These are phyloP conservation scores for Phascolomyces articulosus DNA, from an alignment of 371 early-diverging fungal species.

Conservation along the genomic window DNA sequence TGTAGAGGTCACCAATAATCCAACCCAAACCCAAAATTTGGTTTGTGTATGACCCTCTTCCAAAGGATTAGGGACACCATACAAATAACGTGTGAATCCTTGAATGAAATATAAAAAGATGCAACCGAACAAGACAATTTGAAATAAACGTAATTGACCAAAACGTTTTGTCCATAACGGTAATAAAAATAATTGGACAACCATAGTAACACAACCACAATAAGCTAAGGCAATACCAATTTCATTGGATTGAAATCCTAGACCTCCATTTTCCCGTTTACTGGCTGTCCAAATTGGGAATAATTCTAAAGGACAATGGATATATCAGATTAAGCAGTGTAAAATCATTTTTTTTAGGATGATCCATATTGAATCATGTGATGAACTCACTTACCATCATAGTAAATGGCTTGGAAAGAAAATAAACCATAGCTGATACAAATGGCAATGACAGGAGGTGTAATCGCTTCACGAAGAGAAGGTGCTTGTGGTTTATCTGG, in stretches of 20 bases:
- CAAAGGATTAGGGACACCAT: slow-evolving; percentile 26
- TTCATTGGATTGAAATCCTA: slow-evolving; percentile 52
- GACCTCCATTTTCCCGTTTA: slow-evolving; percentile 46
- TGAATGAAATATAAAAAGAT: slow-evolving; percentile 47
- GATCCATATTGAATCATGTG: too few species aligned
- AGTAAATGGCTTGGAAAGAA: slow-evolving; percentile 42
- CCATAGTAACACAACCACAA: slow-evolving; percentile 51
- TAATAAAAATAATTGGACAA: slow-evolving; percentile 52
- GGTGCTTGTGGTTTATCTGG: not conserved
- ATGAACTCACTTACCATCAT: slow-evolving; percentile 32
- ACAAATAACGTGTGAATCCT: slow-evolving; percentile 36
- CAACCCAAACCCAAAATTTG: slow-evolving; percentile 51
- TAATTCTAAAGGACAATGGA: slow-evolving; percentile 8
- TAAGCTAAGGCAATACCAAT: slow-evolving; percentile 62
- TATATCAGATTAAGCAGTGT: not conserved
- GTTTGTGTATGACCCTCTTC: slow-evolving; percentile 30
- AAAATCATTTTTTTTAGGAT: not conserved
- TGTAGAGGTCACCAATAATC: slow-evolving; percentile 26
- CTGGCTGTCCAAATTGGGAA: slow-evolving; percentile 28
- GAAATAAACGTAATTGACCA: slow-evolving; percentile 57
- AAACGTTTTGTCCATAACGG: slow-evolving; percentile 51
- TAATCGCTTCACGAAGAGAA: slow-evolving; percentile 37
- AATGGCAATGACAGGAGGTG: slow-evolving; percentile 40
- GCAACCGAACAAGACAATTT: slow-evolving; percentile 36
- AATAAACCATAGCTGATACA: slow-evolving; percentile 39